Base-by-base conservation (phyloP, 1,284 basidiomycete genomes). In the Rhizoctonia solani region DNA sequence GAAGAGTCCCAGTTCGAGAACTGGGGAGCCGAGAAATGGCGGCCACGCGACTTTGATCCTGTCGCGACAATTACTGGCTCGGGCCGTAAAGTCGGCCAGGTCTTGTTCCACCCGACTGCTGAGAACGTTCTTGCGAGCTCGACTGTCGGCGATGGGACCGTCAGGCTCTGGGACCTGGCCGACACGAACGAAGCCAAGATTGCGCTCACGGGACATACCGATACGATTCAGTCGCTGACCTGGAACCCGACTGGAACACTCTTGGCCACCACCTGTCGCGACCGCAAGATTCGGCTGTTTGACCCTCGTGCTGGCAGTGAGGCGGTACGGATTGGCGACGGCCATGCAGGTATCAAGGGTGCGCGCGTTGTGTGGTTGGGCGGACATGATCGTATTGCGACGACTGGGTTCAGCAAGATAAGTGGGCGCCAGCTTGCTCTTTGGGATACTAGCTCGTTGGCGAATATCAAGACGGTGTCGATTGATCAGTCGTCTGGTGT, bases 351-450 rank as follows among this genome's bases (percentile, higher is more conserved):
- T 9, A 90, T 99, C 78, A 98, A 98, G 79, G 94, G 93, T 4
- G 87, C 93, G 5, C 85, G 96, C 27, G 89, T 95, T 0, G 82
- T 86, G 25, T 98, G 93, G 93, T 88, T 98, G 84, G 96, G 96
- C 56, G 89, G 93, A 72, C 79, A 85, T 66, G 92, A 95, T 76
- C 86, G 87, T 68, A 86, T 98, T 74, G 93, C 90, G 37, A 97
- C 93, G 32, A 98, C 96, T 5, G 95, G 94, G 16, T 98, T 98
- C 78, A 93, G 90, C 80, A 93, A 88, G 78, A 95, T 95, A 89
- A 93, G 90, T 54, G 93, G 97, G 76, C 84, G 95, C 9, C 94
- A 98, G 78, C 83, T 95, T 67, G 84, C 83, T 68, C 79, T 98
- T 46, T 96, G 93, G 93, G 93, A 96, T 74, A 85, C 89, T 1